Evolutionary conservation across 305 asterid genomes (phyloP), one percentile per base, ranked within the genome.

Genomic region (Nicotiana rustica): DNA sequence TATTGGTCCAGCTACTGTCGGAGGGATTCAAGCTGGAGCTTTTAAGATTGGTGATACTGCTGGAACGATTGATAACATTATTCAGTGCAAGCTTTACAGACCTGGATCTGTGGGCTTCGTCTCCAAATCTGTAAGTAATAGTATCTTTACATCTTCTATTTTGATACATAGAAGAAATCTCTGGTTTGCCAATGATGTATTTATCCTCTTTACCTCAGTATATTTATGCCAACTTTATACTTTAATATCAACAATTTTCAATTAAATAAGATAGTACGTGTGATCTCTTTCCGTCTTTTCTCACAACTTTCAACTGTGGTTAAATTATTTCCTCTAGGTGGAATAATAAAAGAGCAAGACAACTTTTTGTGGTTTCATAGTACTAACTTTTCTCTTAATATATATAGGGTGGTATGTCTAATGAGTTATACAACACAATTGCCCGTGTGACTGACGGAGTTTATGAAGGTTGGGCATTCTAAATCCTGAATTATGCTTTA

Each of bases 21-120:
- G 99, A 75, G 99, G 99, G 81, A 86, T 95, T 88, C 99, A 95
- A 89, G 99, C 99, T 85, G 99, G 99, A 85, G 98, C 98, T 79
- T 95, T 95, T 85, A 95, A 94, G 90, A 95, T 95, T 82, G 99
- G 99, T 80, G 99, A 95, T 83, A 95, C 99, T 36, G 98, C 97
- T 77, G 99, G 99, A 83, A 95, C 99, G 84, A 90, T 95, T 84
- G 99, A 95, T 88, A 95, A 95, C 81, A 94, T 95, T 62, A 90
- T 94, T 79, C 94, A 92, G 0, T 92, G 97, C 98, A 95, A 95
- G 88, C 86, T 94, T 83, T 95, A 92, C 91, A 89, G 98, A 86
- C 97, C 98, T 81, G 99, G 99, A 70, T 95, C 97, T 62, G 94
- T 95, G 83, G 99, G 99, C 44, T 93, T 96, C 82, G 97, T 93